These are phyloP conservation scores for Beauveria sp. DNA, from an alignment of 2,329 filamentous ascomycete genomes.

Conservation along the genomic window DNA sequence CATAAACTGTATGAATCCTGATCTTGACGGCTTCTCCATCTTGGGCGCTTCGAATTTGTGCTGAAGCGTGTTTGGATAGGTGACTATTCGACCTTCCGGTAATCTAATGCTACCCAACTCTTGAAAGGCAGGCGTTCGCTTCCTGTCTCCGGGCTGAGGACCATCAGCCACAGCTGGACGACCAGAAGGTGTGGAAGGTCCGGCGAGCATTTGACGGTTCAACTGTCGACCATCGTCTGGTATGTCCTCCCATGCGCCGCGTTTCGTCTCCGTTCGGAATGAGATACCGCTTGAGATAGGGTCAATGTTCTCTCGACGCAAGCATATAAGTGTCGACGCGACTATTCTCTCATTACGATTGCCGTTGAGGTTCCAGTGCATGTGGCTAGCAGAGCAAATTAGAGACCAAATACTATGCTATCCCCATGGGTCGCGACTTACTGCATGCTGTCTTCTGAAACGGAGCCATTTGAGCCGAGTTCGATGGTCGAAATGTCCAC, in stretches of 20 bases:
- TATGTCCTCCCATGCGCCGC: background rate
- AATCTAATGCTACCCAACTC: background rate
- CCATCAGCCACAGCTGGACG: background rate
- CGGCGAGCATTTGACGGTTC: background rate
- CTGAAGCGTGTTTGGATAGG: conserved; percentile 1
- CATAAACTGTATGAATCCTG: background rate
- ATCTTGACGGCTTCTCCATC: background rate
- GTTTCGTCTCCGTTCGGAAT: background rate
- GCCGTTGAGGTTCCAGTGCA: background rate
- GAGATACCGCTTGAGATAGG: background rate
- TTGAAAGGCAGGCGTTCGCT: background rate
- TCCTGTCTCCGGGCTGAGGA: background rate
- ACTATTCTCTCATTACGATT: conserved; percentile 3
- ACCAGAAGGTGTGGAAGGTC: background rate
- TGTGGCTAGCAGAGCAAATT: background rate
- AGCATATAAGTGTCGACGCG: background rate
- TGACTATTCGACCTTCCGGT: background rate
- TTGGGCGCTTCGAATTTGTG: background rate
- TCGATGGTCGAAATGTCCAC: background rate
- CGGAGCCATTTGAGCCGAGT: background rate
- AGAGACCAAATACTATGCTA: background rate
- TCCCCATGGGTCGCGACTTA: background rate
- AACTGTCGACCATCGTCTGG: background rate
- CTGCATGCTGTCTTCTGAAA: background rate
- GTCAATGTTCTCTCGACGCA: background rate